phyloP scores from a whole-genome alignment of 257 asterid species.

The Verbascum thapsus region DNA sequence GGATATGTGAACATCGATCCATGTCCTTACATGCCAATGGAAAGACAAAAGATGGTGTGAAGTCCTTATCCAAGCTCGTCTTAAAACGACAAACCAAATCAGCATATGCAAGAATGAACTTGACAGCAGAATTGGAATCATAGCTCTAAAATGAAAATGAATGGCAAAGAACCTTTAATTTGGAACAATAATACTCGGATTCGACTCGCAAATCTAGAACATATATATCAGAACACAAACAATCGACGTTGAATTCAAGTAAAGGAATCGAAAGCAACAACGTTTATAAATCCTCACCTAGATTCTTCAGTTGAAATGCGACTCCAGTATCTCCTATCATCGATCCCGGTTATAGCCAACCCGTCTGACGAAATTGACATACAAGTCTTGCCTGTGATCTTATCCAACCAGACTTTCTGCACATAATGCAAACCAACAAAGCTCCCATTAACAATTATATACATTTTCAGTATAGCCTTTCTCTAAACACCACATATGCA shows the following conservation, averaged over 20 bases:
- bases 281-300: conserved; percentile 41
- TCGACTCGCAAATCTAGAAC: conserved; percentile 24
- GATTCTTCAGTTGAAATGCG: conserved; percentile 66
- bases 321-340: conserved; percentile 71
- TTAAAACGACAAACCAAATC: not conserved
- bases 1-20: not conserved
- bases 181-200: conserved; percentile 9
- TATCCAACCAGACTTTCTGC: conserved; percentile 72
- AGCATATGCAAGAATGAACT: not conserved
- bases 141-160: not conserved
- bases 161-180: conserved; percentile 5
- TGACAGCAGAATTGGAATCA: not conserved
- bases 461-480: not conserved
- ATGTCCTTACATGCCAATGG: not conserved
- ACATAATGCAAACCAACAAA: conserved; percentile 24
- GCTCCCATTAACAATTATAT: conserved; percentile 15
- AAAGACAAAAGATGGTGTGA: not conserved
- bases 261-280: not conserved
- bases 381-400: conserved; percentile 52
- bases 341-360: conserved; percentile 64
- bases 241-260: not conserved
- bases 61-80: not conserved
- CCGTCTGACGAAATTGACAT: conserved; percentile 56
- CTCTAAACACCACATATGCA: not conserved
- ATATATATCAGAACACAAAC: conserved; percentile 23